Conservation (phyloP, 1,284 basidiomycete genomes). For the Ustilago curta region DNA sequence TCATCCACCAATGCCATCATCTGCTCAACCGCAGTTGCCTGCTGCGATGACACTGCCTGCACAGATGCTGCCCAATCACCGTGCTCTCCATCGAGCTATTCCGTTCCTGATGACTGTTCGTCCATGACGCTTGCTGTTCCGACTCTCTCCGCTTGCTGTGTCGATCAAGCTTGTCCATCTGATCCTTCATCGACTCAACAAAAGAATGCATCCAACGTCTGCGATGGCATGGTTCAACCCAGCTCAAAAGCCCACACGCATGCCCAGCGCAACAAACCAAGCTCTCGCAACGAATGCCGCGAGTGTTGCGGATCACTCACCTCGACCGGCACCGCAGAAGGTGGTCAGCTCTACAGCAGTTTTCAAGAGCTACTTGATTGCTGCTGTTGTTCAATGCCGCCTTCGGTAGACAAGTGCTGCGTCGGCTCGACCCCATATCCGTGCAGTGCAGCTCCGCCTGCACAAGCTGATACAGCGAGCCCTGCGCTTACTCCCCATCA, state of each 20-base stretch:
- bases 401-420: constrained; percentile 41
- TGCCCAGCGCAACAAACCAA: background rate
- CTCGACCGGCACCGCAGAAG: constrained; percentile 13
- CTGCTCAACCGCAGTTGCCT: constrained; percentile 24
- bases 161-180: constrained; percentile 26
- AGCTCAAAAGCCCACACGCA: constrained; percentile 4
- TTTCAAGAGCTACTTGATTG: constrained; percentile 53
- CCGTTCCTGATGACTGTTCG: constrained; percentile 20
- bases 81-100: constrained; percentile 24
- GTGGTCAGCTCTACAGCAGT: constrained; percentile 42
- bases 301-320: constrained; percentile 35
- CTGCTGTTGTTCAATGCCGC: constrained; percentile 49
- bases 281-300: constrained; percentile 25
- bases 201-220: constrained; percentile 2
- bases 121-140: constrained; percentile 26
- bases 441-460: constrained; percentile 14
- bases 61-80: constrained; percentile 17
- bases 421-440: constrained; percentile 20
- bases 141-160: constrained; percentile 32
- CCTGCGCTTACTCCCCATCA: constrained; percentile 11
- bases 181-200: constrained; percentile 8
- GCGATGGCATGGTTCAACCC: constrained; percentile 9
- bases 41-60: constrained; percentile 33
- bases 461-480: constrained; percentile 5
- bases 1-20: constrained; percentile 19